A percentile compares a stretch with the other conserved stretches of the same genome.
Evolutionary conservation across 1,139 yeast genomes (phyloP).

Genomic region (Blastobotrys raffinosifermentans): DNA sequence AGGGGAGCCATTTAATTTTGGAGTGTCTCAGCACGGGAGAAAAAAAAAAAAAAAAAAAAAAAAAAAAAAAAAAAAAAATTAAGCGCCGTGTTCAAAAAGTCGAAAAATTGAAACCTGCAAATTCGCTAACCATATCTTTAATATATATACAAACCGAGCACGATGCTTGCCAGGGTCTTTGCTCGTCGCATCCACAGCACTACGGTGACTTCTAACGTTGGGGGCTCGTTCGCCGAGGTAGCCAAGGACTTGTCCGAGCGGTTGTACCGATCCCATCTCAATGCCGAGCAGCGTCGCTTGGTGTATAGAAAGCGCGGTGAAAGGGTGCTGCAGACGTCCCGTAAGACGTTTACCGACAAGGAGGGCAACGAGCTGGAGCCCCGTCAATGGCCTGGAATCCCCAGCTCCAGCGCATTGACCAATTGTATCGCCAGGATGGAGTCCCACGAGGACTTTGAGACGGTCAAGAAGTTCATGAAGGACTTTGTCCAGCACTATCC

Average conservation of each 20-base stretch:
- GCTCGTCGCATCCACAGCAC: not conserved
- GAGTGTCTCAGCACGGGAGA: too few species aligned
- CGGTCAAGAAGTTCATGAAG: constrained; percentile 12
- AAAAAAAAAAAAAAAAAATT: too few species aligned
- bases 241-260: not conserved
- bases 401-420: constrained; percentile 22
- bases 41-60: too few species aligned
- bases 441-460: constrained; percentile 15
- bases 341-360: constrained; percentile 19
- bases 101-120: too few species aligned
- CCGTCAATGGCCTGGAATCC: constrained; percentile 23
- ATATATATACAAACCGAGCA: too few species aligned
- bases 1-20: too few species aligned
- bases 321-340: constrained; percentile 15
- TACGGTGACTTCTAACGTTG: not conserved
- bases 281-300: constrained; percentile 20
- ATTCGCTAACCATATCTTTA: too few species aligned
- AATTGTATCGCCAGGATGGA: constrained; percentile 13
- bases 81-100: too few species aligned
- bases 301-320: constrained; percentile 27
- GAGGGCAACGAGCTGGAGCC: constrained; percentile 22
- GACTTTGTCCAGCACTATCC: constrained; percentile 14
- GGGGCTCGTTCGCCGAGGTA: not conserved
- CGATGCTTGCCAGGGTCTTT: not conserved
- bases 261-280: constrained; percentile 15